Evolutionary conservation across 148 eudicot genomes (phyloP).

Genomic region (Chenopodium berlandieri): DNA sequence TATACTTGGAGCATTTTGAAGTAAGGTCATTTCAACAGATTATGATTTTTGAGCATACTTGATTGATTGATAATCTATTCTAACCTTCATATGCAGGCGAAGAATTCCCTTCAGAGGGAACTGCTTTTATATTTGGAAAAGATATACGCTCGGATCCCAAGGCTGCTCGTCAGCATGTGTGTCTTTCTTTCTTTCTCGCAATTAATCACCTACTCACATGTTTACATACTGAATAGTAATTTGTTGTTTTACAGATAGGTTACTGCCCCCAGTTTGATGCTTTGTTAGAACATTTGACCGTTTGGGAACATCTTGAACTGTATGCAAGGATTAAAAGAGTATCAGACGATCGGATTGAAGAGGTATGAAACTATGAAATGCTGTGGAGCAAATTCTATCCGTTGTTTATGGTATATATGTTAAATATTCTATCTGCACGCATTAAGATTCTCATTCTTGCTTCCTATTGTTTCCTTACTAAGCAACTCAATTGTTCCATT

Average conservation of each 20-base stretch:
- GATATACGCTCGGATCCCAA: constrained; percentile 73
- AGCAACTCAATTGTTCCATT: neutral
- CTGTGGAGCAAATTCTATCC: neutral
- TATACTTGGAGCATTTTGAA: too few relatives aligned
- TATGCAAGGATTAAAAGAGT: constrained; percentile 94
- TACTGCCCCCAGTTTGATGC: constrained; percentile 99
- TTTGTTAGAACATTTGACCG: constrained; percentile 75
- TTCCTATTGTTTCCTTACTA: neutral
- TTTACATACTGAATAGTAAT: constrained; percentile 8
- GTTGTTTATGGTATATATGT: neutral
- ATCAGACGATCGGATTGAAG: constrained; percentile 57
- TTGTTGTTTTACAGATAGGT: constrained; percentile 63
- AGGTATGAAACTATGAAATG: constrained; percentile 58
- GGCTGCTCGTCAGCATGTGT: constrained; percentile 78
- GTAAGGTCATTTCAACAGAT: neutral
- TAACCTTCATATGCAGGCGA: constrained; percentile 58
- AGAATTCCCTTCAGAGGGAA: constrained; percentile 81
- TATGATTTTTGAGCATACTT: neutral
- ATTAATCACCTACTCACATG: constrained; percentile 7
- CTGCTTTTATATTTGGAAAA: constrained; percentile 83
- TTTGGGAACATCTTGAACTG: constrained; percentile 89
- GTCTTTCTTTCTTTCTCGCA: constrained; percentile 27
- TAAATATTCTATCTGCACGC: neutral
- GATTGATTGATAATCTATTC: neutral
- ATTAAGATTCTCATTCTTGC: neutral